Base-by-base conservation (phyloP, 2,329 filamentous ascomycete genomes). In the Pyricularia pennisetigena region DNA sequence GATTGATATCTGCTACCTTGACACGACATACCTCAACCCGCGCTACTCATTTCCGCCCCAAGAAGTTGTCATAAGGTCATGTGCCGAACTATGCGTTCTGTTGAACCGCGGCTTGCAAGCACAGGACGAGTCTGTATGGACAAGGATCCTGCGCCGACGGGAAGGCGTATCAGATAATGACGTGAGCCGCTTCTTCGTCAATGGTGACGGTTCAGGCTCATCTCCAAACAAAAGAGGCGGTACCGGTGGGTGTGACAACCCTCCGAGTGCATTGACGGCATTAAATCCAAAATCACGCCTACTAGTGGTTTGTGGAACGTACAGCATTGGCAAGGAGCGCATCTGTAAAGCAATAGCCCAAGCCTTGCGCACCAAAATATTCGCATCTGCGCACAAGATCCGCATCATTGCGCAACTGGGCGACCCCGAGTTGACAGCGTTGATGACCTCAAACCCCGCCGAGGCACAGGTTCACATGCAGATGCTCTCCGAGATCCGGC, bases 381-480 rank as follows among this genome's bases (percentile, higher is more conserved):
- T 90, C 75, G 94, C 94, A 0, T 88, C 92, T 1, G 82, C 93
- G 0, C 83, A 85, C 67, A 99, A 99, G 79, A 90, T 93, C 76
- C 88, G 89, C 71, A 92, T 98, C 29, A 94, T 93, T 78, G 84
- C 86, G 26, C 93, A 93, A 71, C 85, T 99, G 0, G 93, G 93
- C 75, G 94, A 98, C 75, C 84, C 90, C 0, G 94, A 97, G 74
- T 85, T 99, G 4, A 82, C 88, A 29, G 84, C 86, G 0, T 85
- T 93, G 4, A 85, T 99, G 74, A 99, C 95, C 0, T 83, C 84
- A 8, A 82, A 97, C 75, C 93, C 95, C 0, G 81, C 85, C 57
- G 91, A 92, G 73, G 95, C 95, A 0, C 94, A 98, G 78, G 93
- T 99, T 0, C 95, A 99, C 79, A 97, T 99, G 94, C 96, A 97